Conservation (phyloP, 495 filamentous ascomycete species). For the Talaromyces nanjingensis region DNA sequence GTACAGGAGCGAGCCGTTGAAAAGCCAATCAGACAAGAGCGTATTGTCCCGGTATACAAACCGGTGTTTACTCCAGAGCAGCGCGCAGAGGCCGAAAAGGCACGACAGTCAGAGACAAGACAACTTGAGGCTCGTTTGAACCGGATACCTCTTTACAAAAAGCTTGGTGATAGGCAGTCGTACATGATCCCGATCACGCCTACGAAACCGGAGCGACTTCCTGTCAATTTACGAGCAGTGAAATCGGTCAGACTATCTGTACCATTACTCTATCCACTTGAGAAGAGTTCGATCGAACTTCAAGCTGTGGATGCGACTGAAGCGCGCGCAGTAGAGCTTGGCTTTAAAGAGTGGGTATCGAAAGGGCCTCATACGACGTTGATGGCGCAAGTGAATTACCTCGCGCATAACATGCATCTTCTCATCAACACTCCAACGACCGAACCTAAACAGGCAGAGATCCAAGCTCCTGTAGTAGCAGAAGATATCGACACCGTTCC, state of each 20-base stretch:
- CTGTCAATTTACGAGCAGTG: slow-evolving; percentile 53
- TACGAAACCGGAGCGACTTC: slow-evolving; percentile 53
- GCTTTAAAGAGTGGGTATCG: slow-evolving; percentile 54
- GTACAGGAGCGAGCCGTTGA: too few species aligned
- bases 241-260: slow-evolving; percentile 63
- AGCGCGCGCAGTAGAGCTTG: slow-evolving; percentile 52
- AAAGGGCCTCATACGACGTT: slow-evolving; percentile 55
- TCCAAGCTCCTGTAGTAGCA: not conserved
- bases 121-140: slow-evolving; percentile 79
- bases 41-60: not conserved
- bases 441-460: slow-evolving; percentile 8
- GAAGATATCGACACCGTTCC: not conserved
- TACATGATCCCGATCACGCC: slow-evolving; percentile 72
- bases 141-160: slow-evolving; percentile 59
- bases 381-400: slow-evolving; percentile 69
- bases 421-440: slow-evolving; percentile 50
- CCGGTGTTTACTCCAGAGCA: slow-evolving; percentile 45
- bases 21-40: not conserved
- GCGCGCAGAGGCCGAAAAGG: slow-evolving; percentile 53
- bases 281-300: slow-evolving; percentile 59
- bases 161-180: slow-evolving; percentile 59
- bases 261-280: slow-evolving; percentile 65
- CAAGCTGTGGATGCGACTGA: slow-evolving; percentile 55
- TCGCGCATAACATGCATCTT: slow-evolving; percentile 65
- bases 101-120: slow-evolving; percentile 57